Percentiles rank a stretch among this genome's conserved stretches.
These are phyloP conservation scores for Dactylonectria estremocensis DNA, from an alignment of 2,329 filamentous ascomycete species.

Conservation along the genomic window DNA sequence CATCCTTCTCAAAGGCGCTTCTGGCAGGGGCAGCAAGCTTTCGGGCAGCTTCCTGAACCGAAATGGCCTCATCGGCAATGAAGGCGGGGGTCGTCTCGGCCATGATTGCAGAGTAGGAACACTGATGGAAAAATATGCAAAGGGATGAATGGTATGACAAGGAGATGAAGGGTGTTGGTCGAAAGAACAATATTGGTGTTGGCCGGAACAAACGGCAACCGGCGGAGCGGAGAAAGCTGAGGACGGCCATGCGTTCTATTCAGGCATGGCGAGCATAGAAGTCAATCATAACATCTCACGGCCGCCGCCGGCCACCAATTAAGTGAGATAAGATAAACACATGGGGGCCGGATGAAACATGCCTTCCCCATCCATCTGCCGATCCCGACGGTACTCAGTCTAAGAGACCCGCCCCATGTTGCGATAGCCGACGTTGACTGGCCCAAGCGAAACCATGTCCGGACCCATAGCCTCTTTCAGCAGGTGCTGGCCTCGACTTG, in stretches of 20 bases:
- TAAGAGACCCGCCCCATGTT: background rate
- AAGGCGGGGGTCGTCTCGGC: constrained; percentile 20
- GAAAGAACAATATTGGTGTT: background rate
- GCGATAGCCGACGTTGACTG: constrained; percentile 29
- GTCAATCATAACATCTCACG: background rate
- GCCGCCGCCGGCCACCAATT: constrained; percentile 28
- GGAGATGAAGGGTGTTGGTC: background rate
- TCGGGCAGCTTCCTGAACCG: constrained; percentile 32
- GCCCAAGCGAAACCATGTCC: constrained; percentile 26
- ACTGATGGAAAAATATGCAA: background rate
- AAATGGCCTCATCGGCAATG: constrained; percentile 24
- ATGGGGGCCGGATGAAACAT: constrained; percentile 37
- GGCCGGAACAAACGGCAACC: background rate
- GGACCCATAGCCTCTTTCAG: constrained; percentile 36
- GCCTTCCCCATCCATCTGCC: constrained; percentile 27
- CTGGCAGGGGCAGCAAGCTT: constrained; percentile 28
- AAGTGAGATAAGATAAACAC: constrained; percentile 36
- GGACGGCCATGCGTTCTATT: background rate
- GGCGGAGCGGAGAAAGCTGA: background rate
- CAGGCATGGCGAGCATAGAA: too few species aligned
- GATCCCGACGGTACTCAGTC: constrained; percentile 33
- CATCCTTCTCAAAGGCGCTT: constrained; percentile 27
- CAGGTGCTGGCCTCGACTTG: constrained; percentile 35
- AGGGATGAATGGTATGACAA: background rate
- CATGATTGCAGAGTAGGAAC: constrained; percentile 31